Evolutionary conservation across 2,329 filamentous ascomycete genomes (phyloP), one percentile per base, ranked within the genome.

Genomic region (Trichophyton verrucosum): DNA sequence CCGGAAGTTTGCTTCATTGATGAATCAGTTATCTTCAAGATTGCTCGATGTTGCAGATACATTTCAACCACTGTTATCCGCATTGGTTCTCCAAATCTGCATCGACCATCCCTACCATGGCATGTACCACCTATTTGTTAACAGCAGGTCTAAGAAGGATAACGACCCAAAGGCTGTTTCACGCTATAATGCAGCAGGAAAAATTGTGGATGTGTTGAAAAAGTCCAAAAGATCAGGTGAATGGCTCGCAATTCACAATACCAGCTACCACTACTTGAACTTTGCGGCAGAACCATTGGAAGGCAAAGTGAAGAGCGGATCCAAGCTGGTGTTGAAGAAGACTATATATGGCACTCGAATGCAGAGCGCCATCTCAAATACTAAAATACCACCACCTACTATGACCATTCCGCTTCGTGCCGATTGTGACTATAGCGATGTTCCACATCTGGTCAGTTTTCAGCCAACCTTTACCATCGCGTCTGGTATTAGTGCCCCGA

Each of bases 1-100:
- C 62, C 83, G 89, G 63, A 99, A 99, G 70, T 96, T 99, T 70
- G 92, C 91, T 1, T 77, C 87, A 2, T 78, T 99, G 58, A 95
- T 96, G 85, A 99, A 96, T 69, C 94, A 99, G 72, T 81, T 99
- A 36, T 92, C 91, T 4, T 99, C 95, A n/a, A 86, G 94, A 6
- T 77, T 99, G 4, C 85, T 95, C 63, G 83, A 88, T 63, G 81
- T 86, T 36, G 74, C 80, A 1, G 81, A 80, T 15, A 70, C 78
- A 0, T 99, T 99, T 69, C 94, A 99, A 68, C 80, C 78, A 46
- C 79, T 92, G 1, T 78, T 99, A 1, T 82, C 84, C 58, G 78
- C 80, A 1, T 77, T 99, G 17, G 85, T 97, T 3, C 84, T 85
- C 68, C 86, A 85, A 7, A 96, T 99, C 60, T 97, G 92, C 69